A percentile compares a stretch with the other conserved stretches of the same genome.
Conservation (phyloP, 1,139 yeast genomes). For the Nakaseomyces bracarensis region DNA sequence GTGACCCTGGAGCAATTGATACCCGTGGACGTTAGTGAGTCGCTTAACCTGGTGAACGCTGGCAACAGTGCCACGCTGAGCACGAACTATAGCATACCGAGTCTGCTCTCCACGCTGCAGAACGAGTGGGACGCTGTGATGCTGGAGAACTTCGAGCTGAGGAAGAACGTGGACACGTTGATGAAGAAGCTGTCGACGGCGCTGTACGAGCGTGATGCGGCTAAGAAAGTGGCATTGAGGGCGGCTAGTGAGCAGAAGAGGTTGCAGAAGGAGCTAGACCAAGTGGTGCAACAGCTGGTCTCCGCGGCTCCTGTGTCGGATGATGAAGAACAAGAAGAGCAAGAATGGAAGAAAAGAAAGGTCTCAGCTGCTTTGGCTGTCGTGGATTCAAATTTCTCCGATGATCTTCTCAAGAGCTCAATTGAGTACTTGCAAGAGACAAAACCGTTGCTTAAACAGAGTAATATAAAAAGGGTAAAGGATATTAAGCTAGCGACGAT, state of each 20-base stretch:
- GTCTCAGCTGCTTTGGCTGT: constrained; percentile 6
- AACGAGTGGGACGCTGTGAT: constrained; percentile 88
- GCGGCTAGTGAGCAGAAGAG: constrained; percentile 71
- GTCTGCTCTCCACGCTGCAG: constrained; percentile 65
- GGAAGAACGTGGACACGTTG: constrained; percentile 61
- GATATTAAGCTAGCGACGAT: not conserved
- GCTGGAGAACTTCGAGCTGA: constrained; percentile 65
- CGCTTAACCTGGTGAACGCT: constrained; percentile 18
- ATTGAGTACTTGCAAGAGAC: not conserved
- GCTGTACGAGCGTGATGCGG: constrained; percentile 82
- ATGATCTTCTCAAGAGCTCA: not conserved
- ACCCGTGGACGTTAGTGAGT: constrained; percentile 31
- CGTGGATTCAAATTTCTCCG: not conserved
- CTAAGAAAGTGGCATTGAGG: constrained; percentile 73
- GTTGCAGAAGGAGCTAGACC: constrained; percentile 61
- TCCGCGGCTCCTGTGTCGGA: too few relatives aligned
- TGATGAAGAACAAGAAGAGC: constrained; percentile 21
- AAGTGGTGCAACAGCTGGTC: constrained; percentile 48
- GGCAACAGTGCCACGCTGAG: constrained; percentile 35
- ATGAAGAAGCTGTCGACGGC: constrained; percentile 70
- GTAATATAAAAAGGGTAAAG: not conserved
- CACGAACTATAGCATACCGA: constrained; percentile 55
- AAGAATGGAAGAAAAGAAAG: constrained; percentile 6
- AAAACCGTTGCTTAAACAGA: not conserved
- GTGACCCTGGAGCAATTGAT: constrained; percentile 53